Conservation (phyloP, 2,329 filamentous ascomycete species). For the Aspergillus hortae region DNA sequence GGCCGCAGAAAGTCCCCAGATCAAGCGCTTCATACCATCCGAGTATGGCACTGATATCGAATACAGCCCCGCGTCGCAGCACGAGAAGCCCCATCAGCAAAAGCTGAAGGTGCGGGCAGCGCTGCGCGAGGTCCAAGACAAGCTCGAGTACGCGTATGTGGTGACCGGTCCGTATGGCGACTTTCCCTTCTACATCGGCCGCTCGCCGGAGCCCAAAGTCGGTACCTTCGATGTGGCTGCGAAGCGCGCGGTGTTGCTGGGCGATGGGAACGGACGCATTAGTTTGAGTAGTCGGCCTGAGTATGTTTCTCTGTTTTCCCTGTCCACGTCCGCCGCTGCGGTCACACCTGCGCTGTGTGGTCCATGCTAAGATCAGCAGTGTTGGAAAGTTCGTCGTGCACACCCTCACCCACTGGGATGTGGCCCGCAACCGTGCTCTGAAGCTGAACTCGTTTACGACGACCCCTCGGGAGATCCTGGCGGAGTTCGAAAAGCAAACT, state of each 20-base stretch:
- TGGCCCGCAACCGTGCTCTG: conserved; percentile 54
- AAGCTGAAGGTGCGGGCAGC: conserved; percentile 66
- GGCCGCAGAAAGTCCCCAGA: conserved; percentile 51
- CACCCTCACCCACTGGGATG: conserved; percentile 56
- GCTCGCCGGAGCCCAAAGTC: conserved; percentile 34
- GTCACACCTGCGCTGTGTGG: background rate
- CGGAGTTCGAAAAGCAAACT: conserved; percentile 67
- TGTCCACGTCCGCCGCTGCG: background rate
- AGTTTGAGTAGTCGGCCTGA: conserved; percentile 70
- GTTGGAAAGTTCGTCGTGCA: conserved; percentile 65
- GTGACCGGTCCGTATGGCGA: conserved; percentile 69
- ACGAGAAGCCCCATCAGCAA: conserved; percentile 65
- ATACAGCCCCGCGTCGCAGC: conserved; percentile 54
- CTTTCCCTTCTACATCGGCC: conserved; percentile 50
- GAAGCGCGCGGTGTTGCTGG: conserved; percentile 60
- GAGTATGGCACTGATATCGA: conserved; percentile 67
- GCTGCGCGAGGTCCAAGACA: conserved; percentile 50
- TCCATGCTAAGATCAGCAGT: conserved; percentile 33
- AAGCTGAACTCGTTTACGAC: conserved; percentile 70
- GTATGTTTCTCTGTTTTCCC: conserved; percentile 48
- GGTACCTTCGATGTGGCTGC: conserved; percentile 59
- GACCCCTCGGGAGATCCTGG: conserved; percentile 59
- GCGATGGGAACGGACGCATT: conserved; percentile 58
- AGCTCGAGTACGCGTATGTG: conserved; percentile 62
- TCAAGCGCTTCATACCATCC: conserved; percentile 64